A percentile compares a stretch with the other conserved stretches of the same genome.
These are phyloP conservation scores for Boletus barrowsii DNA, from an alignment of 768 basidiomycete species.

Conservation along the genomic window DNA sequence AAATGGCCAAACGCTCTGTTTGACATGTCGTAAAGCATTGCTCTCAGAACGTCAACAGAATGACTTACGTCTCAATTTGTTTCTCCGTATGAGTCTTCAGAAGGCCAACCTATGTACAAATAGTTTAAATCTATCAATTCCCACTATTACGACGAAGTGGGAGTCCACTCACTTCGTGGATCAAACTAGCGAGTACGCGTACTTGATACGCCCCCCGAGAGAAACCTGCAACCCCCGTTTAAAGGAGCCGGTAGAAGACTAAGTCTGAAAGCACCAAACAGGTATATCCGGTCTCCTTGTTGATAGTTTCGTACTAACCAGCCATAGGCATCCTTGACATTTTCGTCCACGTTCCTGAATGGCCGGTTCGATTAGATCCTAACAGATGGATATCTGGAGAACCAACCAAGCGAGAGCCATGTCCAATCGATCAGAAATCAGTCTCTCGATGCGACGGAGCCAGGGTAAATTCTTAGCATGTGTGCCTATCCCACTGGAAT, in stretches of 20 bases:
- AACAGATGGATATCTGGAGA: background rate
- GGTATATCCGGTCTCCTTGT: conserved; percentile 21
- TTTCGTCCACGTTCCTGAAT: conserved; percentile 34
- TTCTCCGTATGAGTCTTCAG: background rate
- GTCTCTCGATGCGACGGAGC: background rate
- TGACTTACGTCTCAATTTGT: background rate
- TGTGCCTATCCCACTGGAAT: background rate
- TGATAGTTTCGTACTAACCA: conserved; percentile 31
- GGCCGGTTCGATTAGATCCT: no score
- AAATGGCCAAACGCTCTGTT: background rate
- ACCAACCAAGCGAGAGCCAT: background rate
- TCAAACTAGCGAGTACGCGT: background rate
- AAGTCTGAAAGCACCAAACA: background rate
- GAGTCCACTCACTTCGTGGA: background rate
- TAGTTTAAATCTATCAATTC: no score
- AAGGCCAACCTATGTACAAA: background rate
- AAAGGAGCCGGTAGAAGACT: no score
- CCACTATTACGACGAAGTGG: no score
- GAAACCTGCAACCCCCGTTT: no score
- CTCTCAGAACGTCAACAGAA: background rate
- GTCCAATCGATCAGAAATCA: background rate
- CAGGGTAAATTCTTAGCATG: background rate
- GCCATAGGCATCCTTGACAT: conserved; percentile 30
- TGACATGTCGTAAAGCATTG: background rate
- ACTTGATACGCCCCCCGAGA: no score